phyloP scores from a whole-genome alignment of 1,284 basidiomycete species.

The Puccinia sorghi region DNA sequence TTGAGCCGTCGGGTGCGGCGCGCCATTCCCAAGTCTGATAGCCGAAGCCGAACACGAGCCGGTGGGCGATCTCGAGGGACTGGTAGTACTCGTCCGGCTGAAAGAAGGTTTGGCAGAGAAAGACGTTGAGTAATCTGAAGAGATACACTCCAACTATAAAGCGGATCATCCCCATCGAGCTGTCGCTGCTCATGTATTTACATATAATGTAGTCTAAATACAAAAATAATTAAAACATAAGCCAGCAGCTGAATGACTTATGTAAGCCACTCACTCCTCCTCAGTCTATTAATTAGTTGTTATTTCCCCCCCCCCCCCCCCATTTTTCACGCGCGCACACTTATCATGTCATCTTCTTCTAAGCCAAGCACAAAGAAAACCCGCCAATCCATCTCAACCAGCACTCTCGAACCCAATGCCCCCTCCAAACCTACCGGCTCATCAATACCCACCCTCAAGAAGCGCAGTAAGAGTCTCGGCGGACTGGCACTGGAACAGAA shows the following conservation, averaged over 20 bases:
- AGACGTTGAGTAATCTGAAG: conserved; percentile 62
- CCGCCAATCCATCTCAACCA: conserved; percentile 1
- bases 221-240: too few species aligned
- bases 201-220: too few species aligned
- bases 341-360: too few species aligned
- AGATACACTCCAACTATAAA: conserved; percentile 56
- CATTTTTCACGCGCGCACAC: too few species aligned
- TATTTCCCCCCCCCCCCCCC: too few species aligned
- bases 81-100: conserved; percentile 99
- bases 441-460: conserved; percentile 16
- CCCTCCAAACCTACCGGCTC: background rate
- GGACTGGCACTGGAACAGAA: conserved; percentile 27
- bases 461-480: conserved; percentile 48
- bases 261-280: background rate
- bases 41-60: conserved; percentile 84
- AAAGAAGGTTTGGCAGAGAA: conserved; percentile 81
- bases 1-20: conserved; percentile 66
- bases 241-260: background rate
- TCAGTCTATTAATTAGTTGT: background rate
- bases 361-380: background rate
- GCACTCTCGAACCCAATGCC: background rate
- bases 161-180: background rate
- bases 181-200: background rate
- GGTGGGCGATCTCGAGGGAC: conserved; percentile 87
- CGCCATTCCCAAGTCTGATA: conserved; percentile 96